A percentile compares a stretch with the other conserved stretches of the same genome.
phyloP scores from a whole-genome alignment of 2,329 filamentous ascomycete genomes.

The Phialocephala sp. region DNA sequence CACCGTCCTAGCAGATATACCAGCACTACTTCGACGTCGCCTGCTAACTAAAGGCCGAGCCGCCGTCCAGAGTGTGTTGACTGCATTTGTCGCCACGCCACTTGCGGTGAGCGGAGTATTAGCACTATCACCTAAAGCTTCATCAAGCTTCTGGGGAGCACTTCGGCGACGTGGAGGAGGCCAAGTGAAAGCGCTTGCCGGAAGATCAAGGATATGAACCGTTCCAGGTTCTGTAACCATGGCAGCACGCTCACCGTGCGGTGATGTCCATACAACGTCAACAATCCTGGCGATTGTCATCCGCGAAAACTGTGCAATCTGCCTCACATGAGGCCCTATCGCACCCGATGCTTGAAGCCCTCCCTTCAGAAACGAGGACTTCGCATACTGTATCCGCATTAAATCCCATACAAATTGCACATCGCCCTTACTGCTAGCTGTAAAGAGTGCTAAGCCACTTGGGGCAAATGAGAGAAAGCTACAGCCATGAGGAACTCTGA shows the following conservation, averaged over 20 bases:
- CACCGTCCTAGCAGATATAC: conserved; percentile 40
- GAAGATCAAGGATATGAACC: conserved; percentile 89
- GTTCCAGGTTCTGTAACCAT: conserved; percentile 96
- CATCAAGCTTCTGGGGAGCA: conserved; percentile 27
- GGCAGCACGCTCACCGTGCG: conserved; percentile 80
- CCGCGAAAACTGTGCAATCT: conserved; percentile 86
- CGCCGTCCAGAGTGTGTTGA: conserved; percentile 42
- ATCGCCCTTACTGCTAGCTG: conserved; percentile 83
- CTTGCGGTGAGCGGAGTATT: conserved; percentile 54
- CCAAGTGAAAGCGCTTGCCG: conserved; percentile 83
- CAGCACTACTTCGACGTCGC: conserved; percentile 41
- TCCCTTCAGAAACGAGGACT: conserved; percentile 63
- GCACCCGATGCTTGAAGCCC: conserved; percentile 47
- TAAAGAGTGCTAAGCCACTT: conserved; percentile 74
- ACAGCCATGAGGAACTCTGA: conserved; percentile 74
- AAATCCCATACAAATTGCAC: conserved; percentile 83
- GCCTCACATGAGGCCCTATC: conserved; percentile 69
- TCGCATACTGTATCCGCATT: conserved; percentile 67
- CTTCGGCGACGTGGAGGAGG: conserved; percentile 68
- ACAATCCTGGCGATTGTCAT: conserved; percentile 92
- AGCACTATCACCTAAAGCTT: conserved; percentile 45
- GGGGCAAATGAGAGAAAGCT: conserved; percentile 83
- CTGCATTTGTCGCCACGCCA: conserved; percentile 42
- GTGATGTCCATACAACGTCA: conserved; percentile 86
- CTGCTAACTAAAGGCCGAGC: conserved; percentile 42